phyloP scores from a whole-genome alignment of 345 rosid genomes.

The Trapa incisa region DNA sequence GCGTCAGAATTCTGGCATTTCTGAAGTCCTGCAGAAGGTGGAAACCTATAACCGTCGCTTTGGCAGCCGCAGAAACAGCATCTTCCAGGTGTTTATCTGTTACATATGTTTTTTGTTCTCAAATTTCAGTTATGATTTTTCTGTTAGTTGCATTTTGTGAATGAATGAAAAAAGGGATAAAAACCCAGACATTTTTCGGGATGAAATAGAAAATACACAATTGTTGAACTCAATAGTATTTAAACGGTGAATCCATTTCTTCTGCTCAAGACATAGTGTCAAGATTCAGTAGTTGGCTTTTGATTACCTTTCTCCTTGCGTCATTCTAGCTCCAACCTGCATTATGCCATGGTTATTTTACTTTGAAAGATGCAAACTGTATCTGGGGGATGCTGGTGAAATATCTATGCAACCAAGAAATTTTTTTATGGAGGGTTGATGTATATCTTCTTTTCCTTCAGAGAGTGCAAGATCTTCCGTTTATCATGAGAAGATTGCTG shows the following conservation, averaged over 20 bases:
- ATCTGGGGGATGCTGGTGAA: neutral
- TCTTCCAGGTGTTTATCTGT: conserved; percentile 43
- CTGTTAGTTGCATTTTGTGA: neutral
- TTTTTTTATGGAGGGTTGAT: neutral
- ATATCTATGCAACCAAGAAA: neutral
- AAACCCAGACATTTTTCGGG: neutral
- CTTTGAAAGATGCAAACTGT: neutral
- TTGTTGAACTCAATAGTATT: neutral
- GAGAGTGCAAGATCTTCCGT: conserved; percentile 93
- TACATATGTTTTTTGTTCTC: neutral
- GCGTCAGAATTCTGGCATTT: conserved; percentile 29
- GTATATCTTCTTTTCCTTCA: conserved; percentile 12
- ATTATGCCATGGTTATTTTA: too few relatives aligned
- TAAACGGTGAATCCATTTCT: neutral
- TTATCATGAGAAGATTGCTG: conserved; percentile 60
- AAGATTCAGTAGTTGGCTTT: neutral
- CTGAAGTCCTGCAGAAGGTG: conserved; percentile 38
- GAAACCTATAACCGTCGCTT: conserved; percentile 63
- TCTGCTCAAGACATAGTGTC: neutral
- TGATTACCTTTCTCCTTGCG: neutral
- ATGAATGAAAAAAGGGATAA: neutral
- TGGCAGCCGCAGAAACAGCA: conserved; percentile 38
- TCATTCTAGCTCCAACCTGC: neutral
- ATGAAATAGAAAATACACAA: neutral
- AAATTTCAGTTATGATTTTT: neutral